These are phyloP conservation scores for Botryotinia narcissicola DNA, from an alignment of 2,329 filamentous ascomycete species.

Conservation along the genomic window DNA sequence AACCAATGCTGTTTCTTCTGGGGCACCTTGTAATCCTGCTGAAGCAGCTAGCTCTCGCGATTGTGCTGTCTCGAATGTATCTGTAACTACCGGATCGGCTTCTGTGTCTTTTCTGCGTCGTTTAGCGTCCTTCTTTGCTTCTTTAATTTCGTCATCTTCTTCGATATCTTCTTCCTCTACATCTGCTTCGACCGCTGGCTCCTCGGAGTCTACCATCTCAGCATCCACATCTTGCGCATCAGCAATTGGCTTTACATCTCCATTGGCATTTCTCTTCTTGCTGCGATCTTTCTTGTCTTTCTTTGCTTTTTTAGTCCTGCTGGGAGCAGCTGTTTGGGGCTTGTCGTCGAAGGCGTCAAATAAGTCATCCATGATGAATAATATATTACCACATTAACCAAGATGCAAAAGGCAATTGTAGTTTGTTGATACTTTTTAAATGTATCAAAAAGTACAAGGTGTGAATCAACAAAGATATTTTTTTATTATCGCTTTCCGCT, in stretches of 20 bases:
- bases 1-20: conserved; percentile 60
- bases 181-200: conserved; percentile 21
- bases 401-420: not conserved
- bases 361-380: conserved; percentile 66
- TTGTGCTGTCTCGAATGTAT: conserved; percentile 92
- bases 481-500: conserved; percentile 7
- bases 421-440: not conserved
- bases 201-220: conserved; percentile 51
- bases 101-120: conserved; percentile 62
- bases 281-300: conserved; percentile 57
- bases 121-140: conserved; percentile 55
- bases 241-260: conserved; percentile 63
- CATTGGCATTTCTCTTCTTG: conserved; percentile 86
- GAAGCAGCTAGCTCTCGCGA: conserved; percentile 79
- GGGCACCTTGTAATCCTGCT: conserved; percentile 35
- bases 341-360: conserved; percentile 79
- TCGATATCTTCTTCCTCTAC: conserved; percentile 31
- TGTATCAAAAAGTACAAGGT: conserved; percentile 14
- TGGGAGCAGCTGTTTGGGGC: conserved; percentile 46
- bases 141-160: conserved; percentile 42
- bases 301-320: conserved; percentile 40
- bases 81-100: conserved; percentile 79
- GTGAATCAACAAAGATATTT: conserved; percentile 17
- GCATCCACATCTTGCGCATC: conserved; percentile 62
- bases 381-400: not conserved